A percentile compares a stretch with the other conserved stretches of the same genome.
phyloP scores from a whole-genome alignment of 345 rosid genomes.

The Adansonia digitata region DNA sequence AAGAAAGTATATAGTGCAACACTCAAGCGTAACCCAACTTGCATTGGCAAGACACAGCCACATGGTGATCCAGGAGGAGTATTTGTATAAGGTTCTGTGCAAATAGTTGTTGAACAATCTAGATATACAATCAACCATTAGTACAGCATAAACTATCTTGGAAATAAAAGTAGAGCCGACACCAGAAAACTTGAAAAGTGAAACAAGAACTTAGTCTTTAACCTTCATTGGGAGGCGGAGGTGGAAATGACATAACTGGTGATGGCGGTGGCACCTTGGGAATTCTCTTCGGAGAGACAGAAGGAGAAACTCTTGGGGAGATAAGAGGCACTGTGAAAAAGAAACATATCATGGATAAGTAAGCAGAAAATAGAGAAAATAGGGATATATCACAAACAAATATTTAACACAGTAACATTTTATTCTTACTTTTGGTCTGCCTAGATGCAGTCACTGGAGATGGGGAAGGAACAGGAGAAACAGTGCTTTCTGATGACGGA shows the following conservation, averaged over 20 bases:
- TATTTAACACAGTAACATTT: neutral
- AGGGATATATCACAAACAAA: neutral
- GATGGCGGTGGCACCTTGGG: constrained; percentile 55
- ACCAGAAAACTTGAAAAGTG: neutral
- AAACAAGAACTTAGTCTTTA: neutral
- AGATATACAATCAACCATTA: constrained; percentile 23
- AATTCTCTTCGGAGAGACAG: constrained; percentile 40
- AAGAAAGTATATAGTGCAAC: constrained; percentile 89
- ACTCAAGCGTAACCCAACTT: constrained; percentile 70
- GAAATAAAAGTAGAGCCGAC: constrained; percentile 10
- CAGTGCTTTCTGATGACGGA: constrained; percentile 30
- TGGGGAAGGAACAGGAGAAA: constrained; percentile 52
- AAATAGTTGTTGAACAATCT: constrained; percentile 76
- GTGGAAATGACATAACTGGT: constrained; percentile 68
- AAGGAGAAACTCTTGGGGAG: constrained; percentile 39
- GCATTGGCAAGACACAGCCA: constrained; percentile 92
- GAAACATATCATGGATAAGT: constrained; percentile 32
- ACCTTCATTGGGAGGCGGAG: constrained; percentile 98
- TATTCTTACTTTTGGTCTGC: constrained; percentile 39
- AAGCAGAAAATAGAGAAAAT: constrained; percentile 6
- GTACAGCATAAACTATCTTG: neutral
- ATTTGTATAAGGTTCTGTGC: constrained; percentile 80
- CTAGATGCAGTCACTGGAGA: constrained; percentile 38
- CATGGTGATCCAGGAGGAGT: constrained; percentile 95
- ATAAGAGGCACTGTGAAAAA: constrained; percentile 39